Base-by-base conservation (phyloP, 1,139 yeast genomes). In the Yamadazyma epiphylla region DNA sequence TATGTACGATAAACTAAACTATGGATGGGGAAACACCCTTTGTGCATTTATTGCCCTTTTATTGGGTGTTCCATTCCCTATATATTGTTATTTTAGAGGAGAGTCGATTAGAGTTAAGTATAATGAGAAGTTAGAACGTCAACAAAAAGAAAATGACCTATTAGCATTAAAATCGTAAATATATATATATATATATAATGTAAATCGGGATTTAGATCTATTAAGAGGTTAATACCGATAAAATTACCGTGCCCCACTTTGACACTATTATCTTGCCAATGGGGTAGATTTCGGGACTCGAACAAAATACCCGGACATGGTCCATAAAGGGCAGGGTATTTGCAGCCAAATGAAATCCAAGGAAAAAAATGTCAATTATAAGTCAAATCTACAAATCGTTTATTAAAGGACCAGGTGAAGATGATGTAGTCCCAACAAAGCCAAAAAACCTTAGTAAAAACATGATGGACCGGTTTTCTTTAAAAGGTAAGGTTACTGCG, bases 401-500 rank as follows among this genome's bases (percentile, higher is more conserved):
- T 24, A 50, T 50, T 32, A 50, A 50, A 29, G 53, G 49, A 25
- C 44, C 37, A 45, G 53, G 44, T 13, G 55, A 50, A 27, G 36
- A 33, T 20, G 40, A 42, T 27, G 28, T 21, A 4, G 42, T 49
- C 27, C 64, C 65, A 5, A 45, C 56, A 15, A 32, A 39, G 25
- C 51, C 58, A 20, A 48, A 49, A 31, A 33, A 40, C n/a, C 42
- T 52, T 24, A 36, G 49, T 9, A 19, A 39, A 25, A 54, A 55
- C 39, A 57, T 61, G 28, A 46, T 67, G 31, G 72, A 70, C 25
- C 52, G 76, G 34, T 77, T 79, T 46, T 70, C 78, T 1, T 62
- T 84, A 38, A 79, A 77, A 60, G 88, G 87, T 12, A 83, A 83
- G 55, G 83, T 81, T 10, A 87, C 91, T 28, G 77, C 83, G 14